Evolutionary conservation across 495 filamentous ascomycete genomes (phyloP), one percentile per base, ranked within the genome.

Genomic region (Immersiella caudata): DNA sequence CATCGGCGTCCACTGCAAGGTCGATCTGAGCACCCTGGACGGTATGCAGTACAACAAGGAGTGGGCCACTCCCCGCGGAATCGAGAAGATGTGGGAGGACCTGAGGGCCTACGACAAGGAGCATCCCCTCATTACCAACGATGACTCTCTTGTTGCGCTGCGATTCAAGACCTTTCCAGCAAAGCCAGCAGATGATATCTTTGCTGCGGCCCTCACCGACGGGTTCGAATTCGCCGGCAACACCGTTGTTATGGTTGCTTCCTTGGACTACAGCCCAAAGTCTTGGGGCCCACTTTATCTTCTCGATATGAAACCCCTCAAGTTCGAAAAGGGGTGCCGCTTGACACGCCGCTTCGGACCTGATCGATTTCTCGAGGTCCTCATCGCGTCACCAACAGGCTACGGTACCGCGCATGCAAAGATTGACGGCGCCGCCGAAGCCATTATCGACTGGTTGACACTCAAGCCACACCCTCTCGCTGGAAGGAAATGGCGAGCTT

Each of bases 271-370:
- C 29, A 83, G 75, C 50, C 58, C 69, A 9, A 67, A 70, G 24
- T 71, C 67, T 35, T 67, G 56, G 4, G 79, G 76, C 0, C 79
- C 81, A 6, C 63, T 78, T 8, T 82, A 79, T 36, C 51, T 68
- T 1, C 66, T 84, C 21, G 73, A 68, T 35, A 74, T 83, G 63
- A 76, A 73, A 21, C 79, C 82, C 1, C 57, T 84, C 7, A 71
- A 65, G 46, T 64, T 83, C 52, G 79, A 82, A 54, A 71, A 81
- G 40, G 69, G 76, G 3, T 80, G 80, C 64, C 76, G 82, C 14
- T 71, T 84, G 14, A 75, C 73, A n/a, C 72, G 82, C 55, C 78
- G 77, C n/a, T 83, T 84, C 62, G 82, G 81, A 6, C 69, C 79
- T 5, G 82, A 84, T 55, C 76, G 81, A 9, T 83, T 83, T 40